phyloP scores from a whole-genome alignment of 257 asterid genomes.

The Lavandula angustifolia region DNA sequence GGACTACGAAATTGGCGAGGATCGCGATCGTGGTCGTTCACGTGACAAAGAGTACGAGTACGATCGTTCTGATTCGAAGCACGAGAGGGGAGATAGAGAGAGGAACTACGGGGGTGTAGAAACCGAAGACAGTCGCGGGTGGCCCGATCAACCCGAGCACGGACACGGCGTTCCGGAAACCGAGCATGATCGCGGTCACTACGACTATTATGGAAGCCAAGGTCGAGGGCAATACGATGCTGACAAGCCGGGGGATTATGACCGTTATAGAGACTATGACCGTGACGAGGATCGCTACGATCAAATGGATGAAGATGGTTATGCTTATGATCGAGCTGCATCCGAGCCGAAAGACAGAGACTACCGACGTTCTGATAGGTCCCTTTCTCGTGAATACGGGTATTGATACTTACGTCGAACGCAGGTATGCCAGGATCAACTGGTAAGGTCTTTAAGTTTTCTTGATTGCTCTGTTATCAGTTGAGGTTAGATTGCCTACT shows the following conservation, averaged over 20 bases:
- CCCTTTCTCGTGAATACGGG: slow-evolving; percentile 53
- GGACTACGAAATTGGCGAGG: slow-evolving; percentile 49
- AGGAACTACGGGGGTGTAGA: slow-evolving; percentile 43
- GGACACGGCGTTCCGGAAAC: slow-evolving; percentile 47
- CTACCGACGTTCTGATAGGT: slow-evolving; percentile 55
- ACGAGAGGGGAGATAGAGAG: slow-evolving; percentile 51
- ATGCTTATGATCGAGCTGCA: slow-evolving; percentile 59
- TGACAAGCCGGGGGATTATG: slow-evolving; percentile 56
- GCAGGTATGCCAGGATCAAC: not conserved
- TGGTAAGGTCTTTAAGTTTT: not conserved
- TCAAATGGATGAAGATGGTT: slow-evolving; percentile 73
- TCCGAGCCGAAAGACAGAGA: slow-evolving; percentile 60
- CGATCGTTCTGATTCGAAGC: slow-evolving; percentile 47
- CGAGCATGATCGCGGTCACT: slow-evolving; percentile 51
- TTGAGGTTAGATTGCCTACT: slow-evolving; percentile 3
- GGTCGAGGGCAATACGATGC: slow-evolving; percentile 50
- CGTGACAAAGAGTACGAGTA: slow-evolving; percentile 48
- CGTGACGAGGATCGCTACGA: slow-evolving; percentile 63
- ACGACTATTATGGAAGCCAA: slow-evolving; percentile 59
- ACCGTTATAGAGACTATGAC: slow-evolving; percentile 56
- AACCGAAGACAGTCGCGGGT: slow-evolving; percentile 53
- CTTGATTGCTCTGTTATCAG: not conserved
- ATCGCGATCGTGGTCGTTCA: slow-evolving; percentile 56
- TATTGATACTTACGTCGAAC: slow-evolving; percentile 18
- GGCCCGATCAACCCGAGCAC: slow-evolving; percentile 53